Conservation (phyloP, 345 rosid genomes). For the Euphorbia lathyris region DNA sequence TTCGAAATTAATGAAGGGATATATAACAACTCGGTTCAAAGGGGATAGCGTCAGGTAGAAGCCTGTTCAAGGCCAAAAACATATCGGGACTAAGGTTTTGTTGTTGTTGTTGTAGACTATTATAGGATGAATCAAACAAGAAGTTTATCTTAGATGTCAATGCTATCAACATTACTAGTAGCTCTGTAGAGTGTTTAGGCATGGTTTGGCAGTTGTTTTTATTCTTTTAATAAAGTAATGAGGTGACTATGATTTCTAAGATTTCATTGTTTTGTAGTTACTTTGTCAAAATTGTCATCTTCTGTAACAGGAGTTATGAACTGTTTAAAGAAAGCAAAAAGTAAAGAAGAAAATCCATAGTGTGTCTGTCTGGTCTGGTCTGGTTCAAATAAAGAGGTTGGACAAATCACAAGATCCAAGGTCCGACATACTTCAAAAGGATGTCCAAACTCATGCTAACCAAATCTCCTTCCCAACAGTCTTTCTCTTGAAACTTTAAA, state of each 20-base stretch:
- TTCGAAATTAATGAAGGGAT: too few relatives aligned
- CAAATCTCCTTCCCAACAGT: not conserved
- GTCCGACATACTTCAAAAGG: constrained; percentile 7
- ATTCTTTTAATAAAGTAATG: constrained; percentile 7
- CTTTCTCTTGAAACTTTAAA: not conserved
- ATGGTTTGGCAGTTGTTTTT: not conserved
- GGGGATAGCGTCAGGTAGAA: too few relatives aligned
- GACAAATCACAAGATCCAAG: not conserved
- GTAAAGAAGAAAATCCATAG: not conserved
- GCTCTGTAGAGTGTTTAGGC: too few relatives aligned
- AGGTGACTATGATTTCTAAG: not conserved
- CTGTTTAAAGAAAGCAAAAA: not conserved
- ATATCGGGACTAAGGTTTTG: too few relatives aligned
- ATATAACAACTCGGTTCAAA: too few relatives aligned
- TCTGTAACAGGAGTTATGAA: not conserved
- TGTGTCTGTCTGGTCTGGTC: not conserved
- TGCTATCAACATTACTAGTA: too few relatives aligned
- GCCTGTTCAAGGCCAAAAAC: too few relatives aligned
- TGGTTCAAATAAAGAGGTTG: not conserved
- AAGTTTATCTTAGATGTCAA: too few relatives aligned
- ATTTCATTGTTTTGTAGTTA: not conserved
- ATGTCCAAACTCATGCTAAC: not conserved
- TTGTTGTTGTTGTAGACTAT: too few relatives aligned
- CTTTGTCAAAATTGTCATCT: constrained; percentile 11
- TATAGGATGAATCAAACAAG: too few relatives aligned